A percentile compares a stretch with the other conserved stretches of the same genome.
Conservation (phyloP, 1,284 basidiomycete species). For the Inonotus hispidus region DNA sequence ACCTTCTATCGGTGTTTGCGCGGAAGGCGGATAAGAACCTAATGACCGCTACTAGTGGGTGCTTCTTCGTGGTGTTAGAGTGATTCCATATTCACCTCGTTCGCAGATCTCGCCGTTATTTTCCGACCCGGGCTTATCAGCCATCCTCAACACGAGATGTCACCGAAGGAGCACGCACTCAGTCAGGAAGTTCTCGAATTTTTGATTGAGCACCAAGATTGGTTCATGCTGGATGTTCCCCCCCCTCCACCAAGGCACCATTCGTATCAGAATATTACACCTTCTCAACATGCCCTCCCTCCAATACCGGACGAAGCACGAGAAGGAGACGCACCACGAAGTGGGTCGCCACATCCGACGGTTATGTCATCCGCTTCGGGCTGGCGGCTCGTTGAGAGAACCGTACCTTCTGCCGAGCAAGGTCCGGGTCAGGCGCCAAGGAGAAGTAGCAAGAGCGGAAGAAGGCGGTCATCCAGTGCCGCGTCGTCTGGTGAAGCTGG, state of each 20-base stretch:
- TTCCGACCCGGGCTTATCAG: conserved; percentile 92
- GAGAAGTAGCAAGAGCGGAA: background rate
- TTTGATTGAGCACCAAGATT: conserved; percentile 85
- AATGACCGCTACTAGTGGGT: conserved; percentile 91
- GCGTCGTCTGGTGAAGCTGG: background rate
- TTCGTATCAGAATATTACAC: background rate
- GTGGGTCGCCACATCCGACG: conserved; percentile 11
- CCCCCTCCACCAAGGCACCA: conserved; percentile 45
- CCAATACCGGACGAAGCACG: conserved; percentile 5
- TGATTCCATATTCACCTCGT: background rate
- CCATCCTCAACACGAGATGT: conserved; percentile 80
- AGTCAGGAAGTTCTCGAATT: conserved; percentile 93
- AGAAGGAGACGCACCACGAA: background rate
- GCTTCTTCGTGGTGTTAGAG: background rate
- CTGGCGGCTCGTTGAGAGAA: conserved; percentile 44
- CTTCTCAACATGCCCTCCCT: background rate
- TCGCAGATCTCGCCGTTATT: conserved; percentile 84
- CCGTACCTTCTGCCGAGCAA: conserved; percentile 22
- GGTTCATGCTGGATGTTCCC: conserved; percentile 79
- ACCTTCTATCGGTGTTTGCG: conserved; percentile 92
- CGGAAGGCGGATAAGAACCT: conserved; percentile 88
- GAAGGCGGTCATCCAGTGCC: conserved; percentile 1
- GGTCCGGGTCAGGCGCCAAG: background rate
- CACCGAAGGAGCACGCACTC: conserved; percentile 76
- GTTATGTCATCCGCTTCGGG: conserved; percentile 22